These are phyloP conservation scores for Colletotrichum lupini DNA, from an alignment of 2,329 filamentous ascomycete genomes.

Conservation along the genomic window DNA sequence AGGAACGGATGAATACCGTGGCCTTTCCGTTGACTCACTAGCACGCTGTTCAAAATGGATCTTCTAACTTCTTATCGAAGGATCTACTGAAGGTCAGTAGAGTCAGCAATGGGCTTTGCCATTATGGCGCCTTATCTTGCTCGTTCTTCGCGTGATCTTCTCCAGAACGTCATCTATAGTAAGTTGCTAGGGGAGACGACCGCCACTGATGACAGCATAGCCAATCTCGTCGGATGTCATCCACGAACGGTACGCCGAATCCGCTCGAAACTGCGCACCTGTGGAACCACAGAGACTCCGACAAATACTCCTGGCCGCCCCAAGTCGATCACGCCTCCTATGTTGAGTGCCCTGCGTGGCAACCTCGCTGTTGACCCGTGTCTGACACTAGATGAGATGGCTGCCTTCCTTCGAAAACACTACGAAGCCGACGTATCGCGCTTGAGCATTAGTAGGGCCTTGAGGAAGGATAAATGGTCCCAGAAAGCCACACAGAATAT, in stretches of 20 bases:
- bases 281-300: slow-evolving; percentile 36
- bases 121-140: slow-evolving; percentile 11
- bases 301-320: slow-evolving; percentile 36
- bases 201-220: slow-evolving; percentile 19
- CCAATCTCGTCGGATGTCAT: slow-evolving; percentile 15
- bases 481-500: too few relatives aligned
- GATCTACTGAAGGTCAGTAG: too few relatives aligned
- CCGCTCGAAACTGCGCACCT: slow-evolving; percentile 31
- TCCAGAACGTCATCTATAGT: neutral
- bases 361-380: slow-evolving; percentile 13
- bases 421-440: slow-evolving; percentile 8
- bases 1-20: too few relatives aligned
- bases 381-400: neutral
- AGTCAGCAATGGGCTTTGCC: neutral
- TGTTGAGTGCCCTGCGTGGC: slow-evolving; percentile 38
- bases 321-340: slow-evolving; percentile 37
- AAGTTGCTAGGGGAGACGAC: neutral
- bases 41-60: too few relatives aligned
- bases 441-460: slow-evolving; percentile 1
- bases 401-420: neutral
- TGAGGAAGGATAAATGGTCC: too few relatives aligned
- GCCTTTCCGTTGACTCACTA: too few relatives aligned
- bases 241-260: slow-evolving; percentile 17
- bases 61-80: too few relatives aligned
- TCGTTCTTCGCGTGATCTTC: slow-evolving; percentile 2